Evolutionary conservation across 2,329 filamentous ascomycete genomes (phyloP).

Genomic region (Trichoderma sp.): DNA sequence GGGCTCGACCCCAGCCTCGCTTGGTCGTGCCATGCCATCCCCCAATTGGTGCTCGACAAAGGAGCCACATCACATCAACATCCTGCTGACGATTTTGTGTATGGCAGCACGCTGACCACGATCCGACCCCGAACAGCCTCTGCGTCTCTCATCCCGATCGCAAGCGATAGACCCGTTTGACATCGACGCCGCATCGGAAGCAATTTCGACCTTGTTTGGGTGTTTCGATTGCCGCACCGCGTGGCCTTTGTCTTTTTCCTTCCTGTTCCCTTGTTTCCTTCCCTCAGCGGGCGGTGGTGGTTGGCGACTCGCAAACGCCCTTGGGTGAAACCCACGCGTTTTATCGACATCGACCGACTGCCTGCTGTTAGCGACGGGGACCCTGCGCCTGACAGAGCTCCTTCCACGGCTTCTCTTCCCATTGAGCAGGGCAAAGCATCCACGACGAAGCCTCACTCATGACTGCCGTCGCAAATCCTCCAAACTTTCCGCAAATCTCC

Average conservation of each 20-base stretch:
- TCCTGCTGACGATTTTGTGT: conserved; percentile 28
- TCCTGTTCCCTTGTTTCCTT: conserved; percentile 4
- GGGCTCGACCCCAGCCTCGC: conserved; percentile 29
- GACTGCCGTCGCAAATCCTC: conserved; percentile 69
- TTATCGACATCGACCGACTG: conserved; percentile 2
- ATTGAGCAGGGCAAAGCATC: conserved; percentile 31
- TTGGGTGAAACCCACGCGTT: conserved; percentile 16
- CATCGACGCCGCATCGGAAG: background rate
- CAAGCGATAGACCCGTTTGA: conserved; percentile 14
- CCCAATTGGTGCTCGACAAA: conserved; percentile 30
- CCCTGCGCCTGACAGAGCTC: background rate
- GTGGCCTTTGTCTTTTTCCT: conserved; percentile 15
- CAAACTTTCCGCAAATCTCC: conserved; percentile 64
- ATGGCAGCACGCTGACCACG: conserved; percentile 21
- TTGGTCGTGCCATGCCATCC: conserved; percentile 30
- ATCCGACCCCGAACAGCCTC: conserved; percentile 1
- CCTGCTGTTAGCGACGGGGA: conserved; percentile 11
- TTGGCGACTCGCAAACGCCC: conserved; percentile 12
- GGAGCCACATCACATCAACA: conserved; percentile 29
- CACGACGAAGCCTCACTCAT: conserved; percentile 49
- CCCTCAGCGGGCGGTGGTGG: conserved; percentile 7
- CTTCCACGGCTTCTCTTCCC: conserved; percentile 30
- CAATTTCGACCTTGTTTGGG: background rate
- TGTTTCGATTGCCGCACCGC: conserved; percentile 9
- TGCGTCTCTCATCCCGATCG: conserved; percentile 14